These are phyloP conservation scores for Vanderwaltozyma tropicalis DNA, from an alignment of 805 yeast species.

Conservation along the genomic window DNA sequence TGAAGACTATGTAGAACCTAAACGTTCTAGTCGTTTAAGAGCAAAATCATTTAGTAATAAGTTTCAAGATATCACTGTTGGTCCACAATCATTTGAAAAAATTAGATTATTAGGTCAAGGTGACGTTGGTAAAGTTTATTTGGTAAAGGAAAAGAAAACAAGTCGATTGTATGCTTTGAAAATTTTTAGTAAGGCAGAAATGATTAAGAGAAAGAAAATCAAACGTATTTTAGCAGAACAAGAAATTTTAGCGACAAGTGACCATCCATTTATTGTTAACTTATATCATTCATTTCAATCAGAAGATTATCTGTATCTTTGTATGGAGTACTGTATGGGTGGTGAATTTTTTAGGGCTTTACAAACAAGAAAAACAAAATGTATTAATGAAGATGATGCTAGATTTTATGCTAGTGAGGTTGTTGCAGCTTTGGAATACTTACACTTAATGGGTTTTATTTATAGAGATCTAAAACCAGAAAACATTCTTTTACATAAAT, in stretches of 20 bases:
- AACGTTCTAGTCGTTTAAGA: conserved; percentile 29
- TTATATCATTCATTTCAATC: conserved; percentile 94
- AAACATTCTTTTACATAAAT: conserved; percentile 84
- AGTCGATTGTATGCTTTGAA: conserved; percentile 85
- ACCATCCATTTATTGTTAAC: conserved; percentile 95
- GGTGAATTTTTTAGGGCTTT: conserved; percentile 96
- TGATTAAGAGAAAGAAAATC: conserved; percentile 90
- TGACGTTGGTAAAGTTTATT: conserved; percentile 92
- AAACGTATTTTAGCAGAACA: conserved; percentile 94
- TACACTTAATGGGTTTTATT: conserved; percentile 94
- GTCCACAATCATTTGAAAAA: conserved; percentile 80
- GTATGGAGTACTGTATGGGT: conserved; percentile 99
- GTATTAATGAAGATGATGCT: conserved; percentile 82
- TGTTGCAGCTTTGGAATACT: conserved; percentile 88
- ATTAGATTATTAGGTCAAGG: conserved; percentile 89
- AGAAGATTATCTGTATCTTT: conserved; percentile 77
- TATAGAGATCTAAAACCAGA: conserved; percentile 96
- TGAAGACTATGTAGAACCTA: conserved; percentile 13
- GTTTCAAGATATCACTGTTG: conserved; percentile 67
- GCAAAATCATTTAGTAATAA: conserved; percentile 53
- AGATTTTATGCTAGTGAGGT: conserved; percentile 94
- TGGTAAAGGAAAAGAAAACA: conserved; percentile 73
- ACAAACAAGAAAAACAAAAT: conserved; percentile 80
- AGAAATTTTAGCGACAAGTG: conserved; percentile 87
- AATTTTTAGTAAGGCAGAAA: conserved; percentile 78